Conservation (phyloP, 2,329 filamentous ascomycete species). For the Trichophyton mentagrophytes region DNA sequence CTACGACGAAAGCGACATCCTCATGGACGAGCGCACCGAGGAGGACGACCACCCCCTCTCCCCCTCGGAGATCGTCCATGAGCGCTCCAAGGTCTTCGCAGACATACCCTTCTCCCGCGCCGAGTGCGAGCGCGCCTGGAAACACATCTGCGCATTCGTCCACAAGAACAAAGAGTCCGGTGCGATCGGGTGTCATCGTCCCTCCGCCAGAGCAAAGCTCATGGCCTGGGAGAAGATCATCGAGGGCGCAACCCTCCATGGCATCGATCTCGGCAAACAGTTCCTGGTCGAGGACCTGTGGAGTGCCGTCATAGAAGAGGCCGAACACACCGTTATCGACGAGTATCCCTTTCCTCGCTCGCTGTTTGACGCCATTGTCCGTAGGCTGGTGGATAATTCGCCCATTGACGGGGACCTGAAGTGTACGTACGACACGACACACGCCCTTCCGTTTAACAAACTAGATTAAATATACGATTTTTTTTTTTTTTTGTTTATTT, state of each 20-base stretch:
- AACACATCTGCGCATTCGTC: conserved; percentile 42
- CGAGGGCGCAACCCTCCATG: conserved; percentile 29
- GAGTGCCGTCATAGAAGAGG: conserved; percentile 28
- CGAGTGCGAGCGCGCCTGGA: conserved; percentile 41
- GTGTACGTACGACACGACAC: conserved; percentile 22
- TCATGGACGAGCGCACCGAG: not conserved
- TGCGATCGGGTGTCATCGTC: conserved; percentile 29
- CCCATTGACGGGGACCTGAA: conserved; percentile 20
- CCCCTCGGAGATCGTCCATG: conserved; percentile 6
- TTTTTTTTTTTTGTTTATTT: too few species aligned
- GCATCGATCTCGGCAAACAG: conserved; percentile 29
- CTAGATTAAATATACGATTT: too few species aligned
- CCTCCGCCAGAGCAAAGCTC: conserved; percentile 36
- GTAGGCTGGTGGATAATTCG: conserved; percentile 22
- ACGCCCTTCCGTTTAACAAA: too few species aligned
- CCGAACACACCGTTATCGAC: conserved; percentile 21
- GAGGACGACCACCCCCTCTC: conserved; percentile 7
- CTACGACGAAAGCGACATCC: not conserved
- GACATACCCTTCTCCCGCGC: conserved; percentile 41
- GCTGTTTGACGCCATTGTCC: conserved; percentile 29
- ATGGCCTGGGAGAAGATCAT: conserved; percentile 37
- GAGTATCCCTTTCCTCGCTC: conserved; percentile 22
- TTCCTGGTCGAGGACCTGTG: conserved; percentile 32
- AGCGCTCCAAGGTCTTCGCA: conserved; percentile 26
- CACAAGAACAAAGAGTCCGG: conserved; percentile 15